Conservation (phyloP, 495 filamentous ascomycete genomes). For the Lasiosphaeria miniovina region DNA sequence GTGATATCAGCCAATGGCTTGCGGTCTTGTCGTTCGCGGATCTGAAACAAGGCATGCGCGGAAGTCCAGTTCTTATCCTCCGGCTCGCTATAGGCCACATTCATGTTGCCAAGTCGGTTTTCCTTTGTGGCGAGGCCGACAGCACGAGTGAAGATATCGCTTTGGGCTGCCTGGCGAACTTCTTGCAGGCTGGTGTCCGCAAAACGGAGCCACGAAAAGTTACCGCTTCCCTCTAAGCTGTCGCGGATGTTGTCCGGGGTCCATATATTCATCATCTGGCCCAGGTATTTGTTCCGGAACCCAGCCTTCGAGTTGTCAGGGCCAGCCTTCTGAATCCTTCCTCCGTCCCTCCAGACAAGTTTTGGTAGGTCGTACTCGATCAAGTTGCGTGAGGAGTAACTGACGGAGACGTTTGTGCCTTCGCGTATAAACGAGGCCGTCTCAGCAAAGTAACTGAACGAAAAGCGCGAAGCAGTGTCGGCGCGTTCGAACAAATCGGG, state of each 20-base stretch:
- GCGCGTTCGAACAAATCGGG: constrained; percentile 95
- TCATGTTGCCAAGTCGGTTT: constrained; percentile 47
- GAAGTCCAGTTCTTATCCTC: constrained; percentile 62
- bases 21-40: constrained; percentile 66
- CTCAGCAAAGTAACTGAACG: constrained; percentile 80
- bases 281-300: constrained; percentile 68
- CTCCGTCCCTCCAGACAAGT: constrained; percentile 71
- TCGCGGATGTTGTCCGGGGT: constrained; percentile 71
- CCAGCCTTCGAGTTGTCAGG: constrained; percentile 71
- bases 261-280: constrained; percentile 86
- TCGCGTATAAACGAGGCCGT: constrained; percentile 93
- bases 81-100: constrained; percentile 41
- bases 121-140: constrained; percentile 50
- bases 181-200: constrained; percentile 74
- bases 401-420: constrained; percentile 71
- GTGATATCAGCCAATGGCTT: constrained; percentile 68
- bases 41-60: constrained; percentile 74
- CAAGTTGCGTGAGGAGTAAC: constrained; percentile 80
- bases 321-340: constrained; percentile 72
- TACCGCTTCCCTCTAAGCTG: constrained; percentile 50
- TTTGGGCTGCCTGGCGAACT: constrained; percentile 60
- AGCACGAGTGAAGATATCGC: constrained; percentile 57
- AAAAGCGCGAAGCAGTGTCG: constrained; percentile 83
- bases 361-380: constrained; percentile 82
- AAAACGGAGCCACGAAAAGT: constrained; percentile 91